Base-by-base conservation (phyloP, 2,329 filamentous ascomycete species). In the Chaetomium sp. region DNA sequence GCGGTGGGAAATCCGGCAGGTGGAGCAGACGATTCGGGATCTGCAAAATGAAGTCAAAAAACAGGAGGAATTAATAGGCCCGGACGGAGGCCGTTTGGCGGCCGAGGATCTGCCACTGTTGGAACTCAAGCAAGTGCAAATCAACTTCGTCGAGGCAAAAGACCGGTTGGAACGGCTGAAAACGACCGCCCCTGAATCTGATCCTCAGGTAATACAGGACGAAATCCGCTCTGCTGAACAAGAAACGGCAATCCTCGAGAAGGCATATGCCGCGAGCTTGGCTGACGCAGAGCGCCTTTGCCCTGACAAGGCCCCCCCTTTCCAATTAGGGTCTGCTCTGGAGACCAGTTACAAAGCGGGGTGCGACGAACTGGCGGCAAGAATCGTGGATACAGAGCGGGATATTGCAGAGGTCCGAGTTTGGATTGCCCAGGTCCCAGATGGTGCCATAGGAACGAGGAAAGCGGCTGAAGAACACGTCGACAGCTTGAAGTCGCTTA, bases 1-100 rank as follows among this genome's bases (percentile, higher is more conserved):
- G 0, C 65, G 63, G 19, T 67, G 60, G 66, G 38, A 62, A 29
- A 38, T 66, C 6, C 63, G 53, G 47, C 23, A 50, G 21, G 55
- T 5, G 4, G 64, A 55, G 31, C 42, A 13, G 4, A 25, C 6
- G 21, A 45, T 10, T 12, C 49, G 47, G 6, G 1, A 45, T 5
- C 7, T 31, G 23, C 23, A 25, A 31, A 29, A 1, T 4, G 19
- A 23, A 7, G 5, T 21, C 9, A 16, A 47, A 47, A 9, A 4
- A 12, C 5, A 16, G 10, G 55, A 45, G 10, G 1, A 45, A 16
- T 6, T 13, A 27, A 51, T 57, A 31, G 7, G 4, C 16, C 12
- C 12, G 8, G 12, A 7, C 16, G 23, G 23, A 5, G 12, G 13
- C 23, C 16, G 13, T 23, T 25, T 29, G 27, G 29, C 2, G 2